Evolutionary conservation across 805 yeast species (phyloP), one percentile per base, ranked within the genome.

Genomic region (Suhomyces xylopsoci): DNA sequence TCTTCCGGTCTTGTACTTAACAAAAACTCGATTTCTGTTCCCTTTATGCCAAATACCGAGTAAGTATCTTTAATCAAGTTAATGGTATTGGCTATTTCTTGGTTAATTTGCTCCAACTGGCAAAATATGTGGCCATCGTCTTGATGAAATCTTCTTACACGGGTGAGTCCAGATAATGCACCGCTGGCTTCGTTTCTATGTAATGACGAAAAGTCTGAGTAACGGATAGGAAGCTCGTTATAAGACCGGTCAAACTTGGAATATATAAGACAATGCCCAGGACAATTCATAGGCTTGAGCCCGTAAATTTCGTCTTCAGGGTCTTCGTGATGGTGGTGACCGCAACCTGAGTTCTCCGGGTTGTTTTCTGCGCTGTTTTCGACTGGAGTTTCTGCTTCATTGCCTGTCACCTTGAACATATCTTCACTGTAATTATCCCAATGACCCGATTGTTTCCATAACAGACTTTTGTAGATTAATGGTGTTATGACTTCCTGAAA

Each of bases 51-150:
- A 62, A 92, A 87, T 17, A 82, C 80, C 0, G 74, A 72, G 65
- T 94, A 94, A 34, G 92, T 84, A 55, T 86, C 79, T 61, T 85
- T 87, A 50, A 94, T 81, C 62, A 94, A 74, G 61, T 82, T 78
- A 52, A 94, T 76, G 10, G 94, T 88, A 51, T 82, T 80, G 8
- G 77, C 62, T 47, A 94, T 91, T 64, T 94, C 99, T 28, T 67
- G 61, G 47, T 79, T 81, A 47, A 94, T 85, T 70, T 94, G 99
- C 6, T 80, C 83, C 34, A 80, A 77, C 1, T 86, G 82, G 65
- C 99, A 94, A 67, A 94, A 94, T 25, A 94, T 92, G 62, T 94
- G 99, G 7, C 97, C 98, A 67, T 94, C 99, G 68, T 94, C 99
- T 71, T 94, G 99, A 69, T 94, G 99, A 71, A 94, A 94, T 57